Base-by-base conservation (phyloP, 148 eudicot genomes). In the Pharnaceum exiguum region DNA sequence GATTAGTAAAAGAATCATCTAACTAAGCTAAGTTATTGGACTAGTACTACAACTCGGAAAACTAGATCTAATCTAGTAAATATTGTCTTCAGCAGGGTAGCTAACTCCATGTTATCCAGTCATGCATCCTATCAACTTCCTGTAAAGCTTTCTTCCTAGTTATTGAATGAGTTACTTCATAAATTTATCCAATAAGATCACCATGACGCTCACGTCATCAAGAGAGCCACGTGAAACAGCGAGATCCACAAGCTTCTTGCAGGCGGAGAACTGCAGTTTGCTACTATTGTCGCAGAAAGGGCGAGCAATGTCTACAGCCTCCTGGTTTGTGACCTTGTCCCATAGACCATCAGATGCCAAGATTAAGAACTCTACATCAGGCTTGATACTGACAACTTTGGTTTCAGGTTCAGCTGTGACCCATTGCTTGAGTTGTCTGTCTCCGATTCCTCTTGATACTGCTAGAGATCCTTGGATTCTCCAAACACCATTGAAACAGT, bases 321-420 rank as follows among this genome's bases (percentile, higher is more conserved):
- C 97, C 39, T 90, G 97, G 61, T 82, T 81, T 23, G 68, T 48
- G 31, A 74, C 75, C 78, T 82, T 84, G 32, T 90, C 91, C 97
- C 97, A 90, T 59, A 90, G 63, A 6, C 97, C 97, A 48, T 90
- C 97, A 22, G 97, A 90, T 63, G 95, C 95, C 42, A 90, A 81
- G 68, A 90, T 78, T 48, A 90, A 52, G 68, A 90, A 86, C 72
- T 90, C 95, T 1, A 58, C 70, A 46, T 82, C 76, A 7, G 71
- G 35, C 65, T 59, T 62, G 48, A 86, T 73, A 37, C 40, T 69
- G 19, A 79, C 39, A 16, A 72, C 57, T 31, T 55, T 72, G 0
- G 91, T 90, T 52, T 84, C 95, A 2, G 97, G 95, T 44, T 86
- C 89, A 2, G 95, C 81, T 43, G 63, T 76, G 7, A 90, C 84